Base-by-base conservation (phyloP, 805 yeast genomes). In the Metschnikowia shivogae region DNA sequence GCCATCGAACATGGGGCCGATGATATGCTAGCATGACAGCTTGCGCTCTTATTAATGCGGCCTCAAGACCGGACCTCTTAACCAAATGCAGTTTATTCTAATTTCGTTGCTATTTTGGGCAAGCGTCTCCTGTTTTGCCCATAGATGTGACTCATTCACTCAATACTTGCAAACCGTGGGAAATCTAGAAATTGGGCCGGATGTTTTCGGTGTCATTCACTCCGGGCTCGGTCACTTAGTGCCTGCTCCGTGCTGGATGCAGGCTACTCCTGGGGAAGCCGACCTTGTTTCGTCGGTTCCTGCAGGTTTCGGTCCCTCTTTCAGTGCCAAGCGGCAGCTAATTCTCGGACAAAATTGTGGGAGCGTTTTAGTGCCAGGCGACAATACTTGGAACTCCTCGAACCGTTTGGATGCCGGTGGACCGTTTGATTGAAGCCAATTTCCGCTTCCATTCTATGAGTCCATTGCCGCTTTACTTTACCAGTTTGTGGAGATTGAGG, bases 351-450 rank as follows among this genome's bases (percentile, higher is more conserved):
- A 72, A 82, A 46, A 74, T 88, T 39, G 74, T 77, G 61, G 99
- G 99, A 5, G 83, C 81, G 52, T 88, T 64, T 61, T 88, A 63
- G 95, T 89, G 1, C 99, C 99, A 1, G 82, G 80, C 19, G 83
- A 84, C 28, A 82, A 80, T 46, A 61, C 89, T 27, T 93, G 99
- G 99, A 93, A 93, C 62, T 89, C 84, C 60, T 76, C 95, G 97
- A 1, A 83, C 93, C 1, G 78, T 86, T 7, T 93, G 85, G 81
- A 77, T 55, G 68, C 80, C 5, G 75, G 76, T 12, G 62, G 78
- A 37, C 72, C 68, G 6, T 88, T 76, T 56, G 80, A 72, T 11
- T 89, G 62, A 87, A 86, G 59, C 58, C 86, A 87, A 57, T 68
- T 81, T 13, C 99, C 99, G 2, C 55, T 84, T 31, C 80, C 86